These are phyloP conservation scores for Achlya hypogyna DNA, from an alignment of 352 stramenopile genomes.

Conservation along the genomic window DNA sequence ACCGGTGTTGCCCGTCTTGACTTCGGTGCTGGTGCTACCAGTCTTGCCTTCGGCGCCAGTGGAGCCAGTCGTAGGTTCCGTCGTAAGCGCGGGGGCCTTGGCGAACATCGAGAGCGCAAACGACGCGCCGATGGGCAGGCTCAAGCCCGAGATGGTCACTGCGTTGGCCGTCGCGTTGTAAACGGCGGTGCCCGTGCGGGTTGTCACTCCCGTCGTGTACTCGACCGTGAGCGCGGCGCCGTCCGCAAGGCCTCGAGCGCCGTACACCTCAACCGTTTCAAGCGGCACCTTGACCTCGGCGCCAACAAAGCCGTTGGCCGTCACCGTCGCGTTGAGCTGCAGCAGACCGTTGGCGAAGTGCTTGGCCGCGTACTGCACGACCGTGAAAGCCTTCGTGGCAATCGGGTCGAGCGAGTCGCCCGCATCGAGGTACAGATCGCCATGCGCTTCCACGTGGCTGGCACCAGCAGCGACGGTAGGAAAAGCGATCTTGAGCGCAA, in stretches of 20 bases:
- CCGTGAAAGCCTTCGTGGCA: neutral
- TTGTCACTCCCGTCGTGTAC: conserved; percentile 12
- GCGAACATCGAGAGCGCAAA: conserved; percentile 10
- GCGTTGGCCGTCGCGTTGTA: conserved; percentile 12
- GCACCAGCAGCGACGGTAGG: conserved; percentile 15
- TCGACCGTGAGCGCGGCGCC: conserved; percentile 2
- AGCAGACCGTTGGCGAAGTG: conserved; percentile 5
- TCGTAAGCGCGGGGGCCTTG: neutral
- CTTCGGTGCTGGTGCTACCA: neutral
- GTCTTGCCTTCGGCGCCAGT: neutral
- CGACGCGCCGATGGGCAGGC: conserved; percentile 4
- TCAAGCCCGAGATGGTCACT: conserved; percentile 4
- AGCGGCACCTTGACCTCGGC: conserved; percentile 1
- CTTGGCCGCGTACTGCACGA: neutral
- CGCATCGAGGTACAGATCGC: conserved; percentile 67
- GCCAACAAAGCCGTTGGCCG: neutral
- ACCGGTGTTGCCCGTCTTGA: neutral
- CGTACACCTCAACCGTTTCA: conserved; percentile 10
- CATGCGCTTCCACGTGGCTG: conserved; percentile 21
- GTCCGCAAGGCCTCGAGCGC: neutral
- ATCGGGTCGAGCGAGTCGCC: conserved; percentile 60
- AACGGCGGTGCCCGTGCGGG: neutral
- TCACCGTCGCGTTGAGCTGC: neutral
- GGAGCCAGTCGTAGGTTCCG: neutral
- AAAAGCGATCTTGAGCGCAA: conserved; percentile 47